Conservation (phyloP, 1,284 basidiomycete species). For the Phellopilus nigrolimitatus region DNA sequence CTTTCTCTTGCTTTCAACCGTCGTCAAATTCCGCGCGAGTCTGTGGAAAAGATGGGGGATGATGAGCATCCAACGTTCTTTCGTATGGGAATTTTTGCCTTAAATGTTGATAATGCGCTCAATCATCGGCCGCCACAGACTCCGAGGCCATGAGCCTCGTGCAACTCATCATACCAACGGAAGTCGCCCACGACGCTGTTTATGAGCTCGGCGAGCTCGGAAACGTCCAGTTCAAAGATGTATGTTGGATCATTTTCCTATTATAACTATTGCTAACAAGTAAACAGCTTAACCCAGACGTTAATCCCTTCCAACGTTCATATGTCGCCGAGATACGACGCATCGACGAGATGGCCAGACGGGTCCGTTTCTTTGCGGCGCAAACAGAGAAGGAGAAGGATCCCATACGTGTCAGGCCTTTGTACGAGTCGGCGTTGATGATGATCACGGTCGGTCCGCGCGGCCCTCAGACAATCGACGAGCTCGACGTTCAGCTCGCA, state of each 20-base stretch:
- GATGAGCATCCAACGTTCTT: slow-evolving; percentile 21
- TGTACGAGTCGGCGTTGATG: slow-evolving; percentile 71
- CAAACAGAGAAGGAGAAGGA: slow-evolving; percentile 88
- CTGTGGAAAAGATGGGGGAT: slow-evolving; percentile 13
- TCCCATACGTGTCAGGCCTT: slow-evolving; percentile 73
- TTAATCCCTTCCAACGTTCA: slow-evolving; percentile 98
- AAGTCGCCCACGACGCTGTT: slow-evolving; percentile 96
- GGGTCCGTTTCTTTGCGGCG: slow-evolving; percentile 83
- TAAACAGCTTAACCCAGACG: slow-evolving; percentile 82
- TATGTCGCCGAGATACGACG: slow-evolving; percentile 95
- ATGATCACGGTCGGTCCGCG: slow-evolving; percentile 85
- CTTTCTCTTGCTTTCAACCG: not conserved
- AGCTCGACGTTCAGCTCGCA: slow-evolving; percentile 82
- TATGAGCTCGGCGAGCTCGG: slow-evolving; percentile 94
- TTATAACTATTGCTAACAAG: slow-evolving; percentile 15
- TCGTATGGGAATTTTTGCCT: slow-evolving; percentile 12
- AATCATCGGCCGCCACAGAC: slow-evolving; percentile 40
- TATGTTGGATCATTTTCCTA: slow-evolving; percentile 36
- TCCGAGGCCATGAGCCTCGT: slow-evolving; percentile 98
- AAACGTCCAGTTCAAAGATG: slow-evolving; percentile 97
- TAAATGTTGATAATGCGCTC: not conserved
- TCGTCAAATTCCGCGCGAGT: not conserved
- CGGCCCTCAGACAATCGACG: slow-evolving; percentile 90
- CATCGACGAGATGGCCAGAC: slow-evolving; percentile 93
- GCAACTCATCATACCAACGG: slow-evolving; percentile 96